Percentiles rank a stretch among this genome's conserved stretches.
These are phyloP conservation scores for Thielaviopsis punctulata DNA, from an alignment of 2,329 filamentous ascomycete species.

Conservation along the genomic window DNA sequence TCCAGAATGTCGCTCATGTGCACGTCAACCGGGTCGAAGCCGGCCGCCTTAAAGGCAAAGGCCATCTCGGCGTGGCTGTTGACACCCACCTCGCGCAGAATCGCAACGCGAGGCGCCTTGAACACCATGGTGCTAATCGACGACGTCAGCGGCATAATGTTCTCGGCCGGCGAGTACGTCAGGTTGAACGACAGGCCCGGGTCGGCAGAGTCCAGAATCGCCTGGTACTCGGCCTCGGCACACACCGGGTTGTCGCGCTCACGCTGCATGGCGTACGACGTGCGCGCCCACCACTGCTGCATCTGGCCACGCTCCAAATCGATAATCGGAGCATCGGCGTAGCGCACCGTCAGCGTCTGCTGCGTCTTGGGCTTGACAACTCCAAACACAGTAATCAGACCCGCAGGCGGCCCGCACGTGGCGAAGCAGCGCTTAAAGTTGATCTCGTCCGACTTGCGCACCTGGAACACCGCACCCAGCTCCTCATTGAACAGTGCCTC, in stretches of 20 bases:
- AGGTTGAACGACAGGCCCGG: slow-evolving; percentile 75
- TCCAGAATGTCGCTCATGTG: slow-evolving; percentile 90
- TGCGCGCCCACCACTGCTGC: slow-evolving; percentile 77
- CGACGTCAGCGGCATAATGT: slow-evolving; percentile 47
- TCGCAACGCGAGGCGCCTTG: slow-evolving; percentile 55
- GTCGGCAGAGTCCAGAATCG: slow-evolving; percentile 57
- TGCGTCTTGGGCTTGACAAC: slow-evolving; percentile 50
- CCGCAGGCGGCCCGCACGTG: slow-evolving; percentile 67
- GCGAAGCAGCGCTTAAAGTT: slow-evolving; percentile 83
- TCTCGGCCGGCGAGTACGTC: slow-evolving; percentile 63
- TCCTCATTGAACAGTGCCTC: slow-evolving; percentile 89
- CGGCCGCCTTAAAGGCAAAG: slow-evolving; percentile 80
- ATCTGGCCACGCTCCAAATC: slow-evolving; percentile 53
- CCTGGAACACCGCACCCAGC: slow-evolving; percentile 88
- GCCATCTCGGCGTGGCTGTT: slow-evolving; percentile 98
- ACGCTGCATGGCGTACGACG: slow-evolving; percentile 81
- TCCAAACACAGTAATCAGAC: slow-evolving; percentile 71
- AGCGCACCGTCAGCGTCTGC: slow-evolving; percentile 61
- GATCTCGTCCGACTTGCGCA: slow-evolving; percentile 67
- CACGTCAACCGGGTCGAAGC: slow-evolving; percentile 81
- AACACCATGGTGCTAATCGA: slow-evolving; percentile 34
- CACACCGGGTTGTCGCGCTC: slow-evolving; percentile 76
- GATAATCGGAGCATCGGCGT: slow-evolving; percentile 51
- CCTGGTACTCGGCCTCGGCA: slow-evolving; percentile 66
- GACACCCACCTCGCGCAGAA: slow-evolving; percentile 86